Evolutionary conservation across 495 filamentous ascomycete species (phyloP).

Genomic region (Aspergillus conjunctus): DNA sequence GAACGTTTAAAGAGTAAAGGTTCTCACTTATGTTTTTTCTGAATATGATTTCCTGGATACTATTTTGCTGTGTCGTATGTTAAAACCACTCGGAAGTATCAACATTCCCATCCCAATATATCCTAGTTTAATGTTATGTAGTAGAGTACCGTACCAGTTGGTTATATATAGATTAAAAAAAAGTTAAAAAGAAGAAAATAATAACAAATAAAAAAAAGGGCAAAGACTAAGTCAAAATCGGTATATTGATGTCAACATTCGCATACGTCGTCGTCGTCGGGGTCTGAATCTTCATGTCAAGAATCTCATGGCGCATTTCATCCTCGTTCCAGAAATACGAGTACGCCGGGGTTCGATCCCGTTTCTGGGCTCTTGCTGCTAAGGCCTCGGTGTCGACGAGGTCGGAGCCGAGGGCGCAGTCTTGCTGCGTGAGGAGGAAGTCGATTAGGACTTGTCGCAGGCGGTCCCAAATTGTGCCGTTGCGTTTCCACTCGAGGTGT

Average conservation of each 20-base stretch:
- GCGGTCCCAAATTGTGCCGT: constrained; percentile 32
- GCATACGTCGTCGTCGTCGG: constrained; percentile 11
- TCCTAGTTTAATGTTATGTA: no score
- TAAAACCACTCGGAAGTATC: no score
- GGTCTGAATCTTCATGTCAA: constrained; percentile 15
- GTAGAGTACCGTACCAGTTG: no score
- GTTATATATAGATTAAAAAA: background rate
- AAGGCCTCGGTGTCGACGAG: constrained; percentile 27
- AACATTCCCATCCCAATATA: no score
- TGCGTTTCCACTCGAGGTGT: constrained; percentile 33
- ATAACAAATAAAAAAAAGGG: background rate
- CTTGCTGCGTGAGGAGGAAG: constrained; percentile 31
- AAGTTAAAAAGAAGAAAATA: background rate
- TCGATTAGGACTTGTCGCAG: constrained; percentile 29
- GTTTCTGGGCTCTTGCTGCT: constrained; percentile 23
- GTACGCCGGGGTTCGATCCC: background rate
- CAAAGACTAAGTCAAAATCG: constrained; percentile 18
- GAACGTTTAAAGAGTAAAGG: no score
- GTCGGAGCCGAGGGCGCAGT: constrained; percentile 28
- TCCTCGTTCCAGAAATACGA: constrained; percentile 32
- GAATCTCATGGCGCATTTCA: constrained; percentile 29
- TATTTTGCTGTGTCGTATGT: no score
- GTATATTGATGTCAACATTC: constrained; percentile 15
- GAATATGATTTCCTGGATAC: no score
- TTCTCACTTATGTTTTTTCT: no score